Percentiles rank a stretch among this genome's conserved stretches.
Evolutionary conservation across 2,329 filamentous ascomycete genomes (phyloP).

Genomic region (Blastomyces parvus): DNA sequence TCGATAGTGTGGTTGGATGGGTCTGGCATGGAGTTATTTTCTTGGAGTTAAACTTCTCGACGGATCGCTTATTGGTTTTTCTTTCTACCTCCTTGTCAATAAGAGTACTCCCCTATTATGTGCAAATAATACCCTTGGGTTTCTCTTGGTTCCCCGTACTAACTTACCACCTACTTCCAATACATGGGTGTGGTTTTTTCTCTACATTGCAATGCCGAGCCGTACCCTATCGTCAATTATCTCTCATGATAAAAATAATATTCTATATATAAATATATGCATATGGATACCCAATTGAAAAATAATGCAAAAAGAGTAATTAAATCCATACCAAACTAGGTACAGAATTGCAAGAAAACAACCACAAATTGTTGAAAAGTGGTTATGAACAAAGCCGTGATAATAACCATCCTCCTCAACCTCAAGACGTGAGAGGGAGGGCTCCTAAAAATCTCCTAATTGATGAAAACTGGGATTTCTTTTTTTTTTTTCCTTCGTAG

Average conservation of each 20-base stretch:
- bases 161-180: not conserved
- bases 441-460: not conserved
- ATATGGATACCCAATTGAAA: not conserved
- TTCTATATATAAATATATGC: not conserved
- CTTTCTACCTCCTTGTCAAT: not conserved
- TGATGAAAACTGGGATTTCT: not conserved
- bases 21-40: slow-evolving; percentile 1
- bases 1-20: not conserved
- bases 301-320: not conserved
- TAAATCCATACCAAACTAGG: not conserved
- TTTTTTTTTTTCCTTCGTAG: not conserved
- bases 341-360: not conserved
- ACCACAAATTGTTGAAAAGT: slow-evolving; percentile 1
- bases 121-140: not conserved
- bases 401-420: no score
- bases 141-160: not conserved
- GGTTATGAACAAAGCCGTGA: not conserved
- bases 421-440: no score
- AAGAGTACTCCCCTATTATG: not conserved
- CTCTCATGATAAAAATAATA: not conserved
- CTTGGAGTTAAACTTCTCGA: not conserved
- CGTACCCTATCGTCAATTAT: not conserved
- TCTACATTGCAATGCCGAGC: not conserved
- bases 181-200: not conserved
- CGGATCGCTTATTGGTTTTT: not conserved